Evolutionary conservation across 2,329 filamentous ascomycete species (phyloP), one percentile per base, ranked within the genome.

Genomic region (Microdochium trichocladiopsis): DNA sequence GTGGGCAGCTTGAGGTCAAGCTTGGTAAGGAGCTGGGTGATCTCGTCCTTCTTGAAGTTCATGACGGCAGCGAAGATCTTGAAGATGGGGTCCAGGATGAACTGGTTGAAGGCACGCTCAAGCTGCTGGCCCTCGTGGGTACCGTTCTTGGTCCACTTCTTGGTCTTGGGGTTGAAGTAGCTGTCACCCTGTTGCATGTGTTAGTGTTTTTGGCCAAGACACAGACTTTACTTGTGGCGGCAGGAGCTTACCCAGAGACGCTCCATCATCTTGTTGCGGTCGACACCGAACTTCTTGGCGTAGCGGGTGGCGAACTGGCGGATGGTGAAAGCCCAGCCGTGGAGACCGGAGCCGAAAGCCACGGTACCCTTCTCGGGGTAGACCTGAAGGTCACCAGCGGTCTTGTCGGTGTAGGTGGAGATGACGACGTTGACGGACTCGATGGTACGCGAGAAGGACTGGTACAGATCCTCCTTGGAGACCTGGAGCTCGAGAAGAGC

Each of bases 371-470:
- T 90, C 76, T 97, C 87, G 65, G 94, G 94, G 82, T 95, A 95
- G 70, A 99, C 92, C 83, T 97, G 93, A 75, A 95, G 88, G 74
- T 99, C 94, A 85, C 93, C 94, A 57, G 97, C 89, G 60, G 82
- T 72, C 82, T 96, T 95, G 85, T 99, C 94, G 71, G 89, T 88
- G 84, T 99, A 99, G 72, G 92, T 99, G 69, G 94, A 89, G 78
- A 99, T 97, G 76, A 97, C 90, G 80, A 99, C 94, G 84, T 99
- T 99, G 74, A 99, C 94, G 69, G 93, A 97, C 87, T 99, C 94
- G 69, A 99, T 92, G 74, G 94, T 96, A 87, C 93, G 89, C 60
- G 90, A 92, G 88, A 99, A 99, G 73, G 93, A 96, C 83, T 97
- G 93, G 87, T 96, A 99, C 64, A 99, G 81, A 72, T 99, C 94